Evolutionary conservation across 805 yeast species (phyloP).

Genomic region (Saturnispora serradocipensis): DNA sequence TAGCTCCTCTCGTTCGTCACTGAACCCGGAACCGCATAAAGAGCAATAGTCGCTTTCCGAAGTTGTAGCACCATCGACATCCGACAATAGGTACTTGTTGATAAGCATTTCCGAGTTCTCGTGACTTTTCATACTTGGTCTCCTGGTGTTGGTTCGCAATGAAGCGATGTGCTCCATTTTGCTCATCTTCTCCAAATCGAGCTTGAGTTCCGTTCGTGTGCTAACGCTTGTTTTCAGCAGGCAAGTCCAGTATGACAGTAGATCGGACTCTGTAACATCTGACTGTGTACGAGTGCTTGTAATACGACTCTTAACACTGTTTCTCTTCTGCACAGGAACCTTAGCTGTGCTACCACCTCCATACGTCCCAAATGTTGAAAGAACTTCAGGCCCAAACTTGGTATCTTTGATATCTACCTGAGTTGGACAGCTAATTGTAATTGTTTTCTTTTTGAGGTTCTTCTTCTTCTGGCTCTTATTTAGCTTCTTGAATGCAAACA

Average conservation of each 20-base stretch:
- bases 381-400: slow-evolving; percentile 4
- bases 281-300: background rate
- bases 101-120: background rate
- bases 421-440: slow-evolving; percentile 6
- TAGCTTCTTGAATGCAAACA: slow-evolving; percentile 5
- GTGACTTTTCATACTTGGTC: background rate
- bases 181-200: slow-evolving; percentile 17
- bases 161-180: slow-evolving; percentile 8
- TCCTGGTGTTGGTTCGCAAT: slow-evolving; percentile 1
- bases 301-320: background rate
- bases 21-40: background rate
- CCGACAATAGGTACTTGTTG: background rate
- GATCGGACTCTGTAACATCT: slow-evolving; percentile 6
- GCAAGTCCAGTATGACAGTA: slow-evolving; percentile 22
- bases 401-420: slow-evolving; percentile 8
- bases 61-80: background rate
- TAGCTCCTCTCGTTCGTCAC: background rate
- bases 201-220: slow-evolving; percentile 23
- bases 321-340: background rate
- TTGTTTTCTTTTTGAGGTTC: background rate
- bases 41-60: background rate
- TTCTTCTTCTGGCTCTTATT: background rate
- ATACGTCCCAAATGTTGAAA: slow-evolving; percentile 1
- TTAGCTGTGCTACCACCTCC: background rate
- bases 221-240: slow-evolving; percentile 19